Evolutionary conservation across 106 monocot species (phyloP), one percentile per base, ranked within the genome.

Genomic region (Dendrobium huoshanense): DNA sequence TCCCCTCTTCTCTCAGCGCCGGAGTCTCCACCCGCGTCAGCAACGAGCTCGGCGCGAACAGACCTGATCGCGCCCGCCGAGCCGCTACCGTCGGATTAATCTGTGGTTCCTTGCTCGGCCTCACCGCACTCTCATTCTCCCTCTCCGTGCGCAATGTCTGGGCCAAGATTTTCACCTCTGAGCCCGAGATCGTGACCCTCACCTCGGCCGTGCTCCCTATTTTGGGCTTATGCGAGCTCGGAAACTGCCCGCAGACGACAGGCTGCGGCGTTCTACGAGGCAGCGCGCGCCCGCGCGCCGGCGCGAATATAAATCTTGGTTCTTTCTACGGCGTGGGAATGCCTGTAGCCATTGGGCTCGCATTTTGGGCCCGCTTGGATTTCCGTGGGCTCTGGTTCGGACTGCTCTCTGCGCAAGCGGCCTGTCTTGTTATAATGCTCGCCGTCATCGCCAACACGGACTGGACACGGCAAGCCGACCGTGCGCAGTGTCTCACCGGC

Each of bases 171-270:
- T 89, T 89, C 84, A 89, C 89, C 15, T 18, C 19, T 4, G 87
- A 87, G 37, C 64, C 37, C 11, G 77, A 51, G 2, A 83, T 89
- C 44, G 54, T 81, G 9, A 13, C 2, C 9, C 72, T 89, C 15
- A 82, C 89, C 5, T 51, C 86, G 4, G 16, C 77, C 15, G 87
- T 82, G 40, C 73, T 89, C 51, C 89, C 89, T 15, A 75, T 89
- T 41, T 43, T 89, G 4, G 89, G 89, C 4, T 8, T 80, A 18
- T 85, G 85, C 43, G 89, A 89, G 87, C 84, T 89, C 40, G 89
- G 83, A 3, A 89, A 89, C 77, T 89, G 86, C 82, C 89, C 89
- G 73, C 89, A 89, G 84, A 89, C 89, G 41, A 73, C 86, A 15
- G 89, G 86, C 20, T 89, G 89, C 78, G 89, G 87, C 1, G 87